Evolutionary conservation across 2,329 filamentous ascomycete species (phyloP).

Genomic region (Ophiocordyceps camponoti-floridani): DNA sequence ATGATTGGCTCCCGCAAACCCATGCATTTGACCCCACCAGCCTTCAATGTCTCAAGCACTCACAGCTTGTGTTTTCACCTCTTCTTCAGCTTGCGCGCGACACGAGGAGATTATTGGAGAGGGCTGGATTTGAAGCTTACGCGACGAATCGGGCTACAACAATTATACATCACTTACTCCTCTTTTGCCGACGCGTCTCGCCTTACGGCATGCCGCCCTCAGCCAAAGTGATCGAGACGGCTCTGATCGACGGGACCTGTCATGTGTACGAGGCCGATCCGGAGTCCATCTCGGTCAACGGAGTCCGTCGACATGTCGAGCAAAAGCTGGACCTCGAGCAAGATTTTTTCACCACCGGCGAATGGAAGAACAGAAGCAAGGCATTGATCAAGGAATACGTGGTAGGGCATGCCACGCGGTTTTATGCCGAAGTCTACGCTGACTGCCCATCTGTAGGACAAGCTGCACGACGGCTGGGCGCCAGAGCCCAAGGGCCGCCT

Average conservation of each 20-base stretch:
- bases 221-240: conserved; percentile 22
- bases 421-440: neutral
- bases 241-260: conserved; percentile 27
- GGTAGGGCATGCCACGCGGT: conserved; percentile 20
- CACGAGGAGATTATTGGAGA: no score
- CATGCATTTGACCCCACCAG: no score
- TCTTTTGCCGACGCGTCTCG: neutral
- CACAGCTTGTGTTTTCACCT: neutral
- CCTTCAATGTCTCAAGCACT: neutral
- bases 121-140: neutral
- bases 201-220: conserved; percentile 21
- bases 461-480: conserved; percentile 17
- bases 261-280: conserved; percentile 24
- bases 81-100: no score
- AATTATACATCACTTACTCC: no score
- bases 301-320: conserved; percentile 33
- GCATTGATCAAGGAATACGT: conserved; percentile 32
- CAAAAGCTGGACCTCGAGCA: conserved; percentile 27
- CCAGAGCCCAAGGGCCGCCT: conserved; percentile 11
- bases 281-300: conserved; percentile 36
- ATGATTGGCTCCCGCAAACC: no score
- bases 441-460: conserved; percentile 10
- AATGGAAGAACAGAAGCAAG: conserved; percentile 44
- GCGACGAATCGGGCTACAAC: neutral
- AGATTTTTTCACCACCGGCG: conserved; percentile 27